A percentile compares a stretch with the other conserved stretches of the same genome.
These are phyloP conservation scores for Lonicera japonica DNA, from an alignment of 129 eudicot genomes.

Conservation along the genomic window DNA sequence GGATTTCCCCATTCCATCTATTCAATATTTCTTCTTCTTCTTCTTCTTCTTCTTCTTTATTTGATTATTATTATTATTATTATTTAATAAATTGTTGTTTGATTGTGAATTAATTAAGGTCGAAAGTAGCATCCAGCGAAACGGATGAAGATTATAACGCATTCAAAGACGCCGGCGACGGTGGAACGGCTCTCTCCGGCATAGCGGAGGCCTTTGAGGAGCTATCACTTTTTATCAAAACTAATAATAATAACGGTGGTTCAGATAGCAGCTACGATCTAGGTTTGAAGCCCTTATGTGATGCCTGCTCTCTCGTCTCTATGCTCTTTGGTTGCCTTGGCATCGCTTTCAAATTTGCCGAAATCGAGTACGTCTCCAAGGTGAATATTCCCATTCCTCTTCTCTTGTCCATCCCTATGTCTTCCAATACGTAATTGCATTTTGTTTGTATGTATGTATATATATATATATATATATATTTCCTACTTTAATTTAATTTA, in stretches of 20 bases:
- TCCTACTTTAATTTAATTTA: too few species aligned
- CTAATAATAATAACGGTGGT: too few species aligned
- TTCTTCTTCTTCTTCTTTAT: neutral
- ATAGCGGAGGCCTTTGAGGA: constrained; percentile 74
- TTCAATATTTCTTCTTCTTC: too few species aligned
- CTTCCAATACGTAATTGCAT: too few species aligned
- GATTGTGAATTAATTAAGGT: constrained; percentile 17
- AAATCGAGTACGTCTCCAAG: constrained; percentile 78
- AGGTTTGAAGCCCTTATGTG: constrained; percentile 66
- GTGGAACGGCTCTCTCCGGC: constrained; percentile 52
- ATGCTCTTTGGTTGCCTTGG: constrained; percentile 73
- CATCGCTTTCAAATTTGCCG: constrained; percentile 79
- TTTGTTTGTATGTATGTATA: too few species aligned
- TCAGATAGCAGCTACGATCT: constrained; percentile 30
- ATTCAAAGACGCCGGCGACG: constrained; percentile 15
- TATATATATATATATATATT: too few species aligned
- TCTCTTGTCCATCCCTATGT: neutral
- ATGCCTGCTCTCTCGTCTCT: constrained; percentile 78
- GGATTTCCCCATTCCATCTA: neutral
- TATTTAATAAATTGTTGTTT: constrained; percentile 4
- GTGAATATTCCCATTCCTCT: too few species aligned
- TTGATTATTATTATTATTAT: neutral
- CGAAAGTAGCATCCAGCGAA: neutral
- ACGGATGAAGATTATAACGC: constrained; percentile 27
- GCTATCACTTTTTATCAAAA: constrained; percentile 36